phyloP scores from a whole-genome alignment of 352 stramenopile species.

The Globisporangium paddicum region DNA sequence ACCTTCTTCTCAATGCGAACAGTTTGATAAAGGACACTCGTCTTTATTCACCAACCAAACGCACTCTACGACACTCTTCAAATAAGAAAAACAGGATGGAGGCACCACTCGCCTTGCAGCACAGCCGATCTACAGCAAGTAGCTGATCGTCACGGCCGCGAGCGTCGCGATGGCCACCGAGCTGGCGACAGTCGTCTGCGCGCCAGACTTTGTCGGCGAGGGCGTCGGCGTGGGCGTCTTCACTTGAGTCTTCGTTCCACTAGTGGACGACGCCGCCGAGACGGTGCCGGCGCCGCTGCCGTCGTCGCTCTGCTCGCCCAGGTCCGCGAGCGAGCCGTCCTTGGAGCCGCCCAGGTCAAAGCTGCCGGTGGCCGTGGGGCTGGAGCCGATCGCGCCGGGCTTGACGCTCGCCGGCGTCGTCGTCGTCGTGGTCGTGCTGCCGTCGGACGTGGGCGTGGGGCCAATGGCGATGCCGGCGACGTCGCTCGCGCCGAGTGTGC shows the following conservation, averaged over 20 bases:
- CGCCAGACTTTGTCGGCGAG: background rate
- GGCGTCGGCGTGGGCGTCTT: background rate
- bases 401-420: slow-evolving; percentile 6
- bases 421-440: slow-evolving; percentile 1
- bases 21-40: too few species aligned
- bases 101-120: background rate
- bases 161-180: background rate
- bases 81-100: background rate
- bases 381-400: slow-evolving; percentile 1
- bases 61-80: background rate
- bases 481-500: slow-evolving; percentile 12
- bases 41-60: background rate
- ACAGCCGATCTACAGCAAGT: slow-evolving; percentile 3
- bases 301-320: slow-evolving; percentile 11
- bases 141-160: slow-evolving; percentile 2
- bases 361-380: background rate
- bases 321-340: background rate
- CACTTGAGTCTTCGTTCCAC: background rate
- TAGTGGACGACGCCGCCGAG: background rate
- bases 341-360: background rate
- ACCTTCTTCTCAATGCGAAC: too few species aligned
- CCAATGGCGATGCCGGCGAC: slow-evolving; percentile 16
- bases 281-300: background rate
- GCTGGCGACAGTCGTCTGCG: background rate
- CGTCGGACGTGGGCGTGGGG: slow-evolving; percentile 15